Evolutionary conservation across 202 grass and related monocot genomes (phyloP).

Genomic region (Bolboschoenoplectus hybrid): DNA sequence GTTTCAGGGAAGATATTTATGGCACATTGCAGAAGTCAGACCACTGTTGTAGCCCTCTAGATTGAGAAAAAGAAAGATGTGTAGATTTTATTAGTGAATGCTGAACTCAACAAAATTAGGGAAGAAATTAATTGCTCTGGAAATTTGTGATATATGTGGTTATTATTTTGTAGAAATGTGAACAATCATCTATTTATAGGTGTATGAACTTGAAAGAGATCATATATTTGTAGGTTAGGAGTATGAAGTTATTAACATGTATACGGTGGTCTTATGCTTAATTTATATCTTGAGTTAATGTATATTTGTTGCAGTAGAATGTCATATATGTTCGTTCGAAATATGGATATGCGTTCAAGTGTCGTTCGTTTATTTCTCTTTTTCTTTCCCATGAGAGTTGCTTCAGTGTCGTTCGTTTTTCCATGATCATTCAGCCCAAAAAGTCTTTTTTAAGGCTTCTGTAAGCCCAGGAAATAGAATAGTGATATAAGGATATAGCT

Average conservation of each 20-base stretch:
- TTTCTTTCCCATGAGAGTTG: background rate
- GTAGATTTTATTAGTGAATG: background rate
- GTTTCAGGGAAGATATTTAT: conserved; percentile 61
- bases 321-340: background rate
- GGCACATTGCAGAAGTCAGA: conserved; percentile 45
- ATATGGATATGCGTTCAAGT: no score
- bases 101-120: background rate
- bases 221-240: background rate
- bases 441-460: background rate
- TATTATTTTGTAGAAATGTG: conserved; percentile 14
- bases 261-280: background rate
- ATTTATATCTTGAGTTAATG: no score
- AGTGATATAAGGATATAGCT: no score
- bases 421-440: background rate
- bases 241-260: background rate
- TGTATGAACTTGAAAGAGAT: background rate
- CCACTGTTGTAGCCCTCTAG: conserved; percentile 67
- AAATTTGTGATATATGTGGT: background rate
- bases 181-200: conserved; percentile 2
- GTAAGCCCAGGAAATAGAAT: background rate
- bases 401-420: background rate
- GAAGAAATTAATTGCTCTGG: background rate
- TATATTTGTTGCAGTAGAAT: background rate
- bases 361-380: background rate
- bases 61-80: background rate